A percentile compares a stretch with the other conserved stretches of the same genome.
Conservation (phyloP, 495 filamentous ascomycete species). For the Viridothelium virens region DNA sequence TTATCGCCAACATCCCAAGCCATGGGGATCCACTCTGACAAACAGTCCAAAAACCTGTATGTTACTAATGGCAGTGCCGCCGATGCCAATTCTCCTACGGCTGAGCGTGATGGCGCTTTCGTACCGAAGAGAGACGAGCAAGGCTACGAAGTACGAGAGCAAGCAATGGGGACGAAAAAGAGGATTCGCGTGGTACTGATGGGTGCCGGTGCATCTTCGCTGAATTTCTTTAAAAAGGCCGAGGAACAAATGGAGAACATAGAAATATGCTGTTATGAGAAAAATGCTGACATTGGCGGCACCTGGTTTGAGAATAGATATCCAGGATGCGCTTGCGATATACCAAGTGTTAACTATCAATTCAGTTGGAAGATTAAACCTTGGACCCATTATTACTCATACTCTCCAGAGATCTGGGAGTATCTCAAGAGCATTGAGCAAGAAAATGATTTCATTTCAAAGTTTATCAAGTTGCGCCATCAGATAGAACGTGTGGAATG, state of each 20-base stretch:
- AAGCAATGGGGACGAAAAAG: slow-evolving; percentile 34
- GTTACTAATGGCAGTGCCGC: slow-evolving; percentile 14
- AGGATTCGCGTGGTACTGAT: slow-evolving; percentile 36
- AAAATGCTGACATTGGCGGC: slow-evolving; percentile 40
- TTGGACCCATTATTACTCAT: slow-evolving; percentile 39
- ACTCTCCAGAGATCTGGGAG: slow-evolving; percentile 37
- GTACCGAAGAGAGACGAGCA: slow-evolving; percentile 28
- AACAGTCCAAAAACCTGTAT: slow-evolving; percentile 17
- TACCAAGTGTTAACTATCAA: slow-evolving; percentile 36
- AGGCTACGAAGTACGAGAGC: slow-evolving; percentile 37
- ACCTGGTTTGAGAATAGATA: slow-evolving; percentile 39
- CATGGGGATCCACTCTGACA: slow-evolving; percentile 18
- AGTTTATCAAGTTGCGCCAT: slow-evolving; percentile 34
- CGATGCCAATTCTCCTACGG: slow-evolving; percentile 22
- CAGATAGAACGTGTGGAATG: slow-evolving; percentile 30
- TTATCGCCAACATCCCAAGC: neutral
- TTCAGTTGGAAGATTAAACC: slow-evolving; percentile 37
- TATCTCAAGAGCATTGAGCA: slow-evolving; percentile 40
- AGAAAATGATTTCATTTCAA: slow-evolving; percentile 36
- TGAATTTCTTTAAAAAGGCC: slow-evolving; percentile 39
- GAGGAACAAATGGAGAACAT: slow-evolving; percentile 35
- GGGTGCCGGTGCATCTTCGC: slow-evolving; percentile 37
- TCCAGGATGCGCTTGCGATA: slow-evolving; percentile 36
- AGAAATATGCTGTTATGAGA: slow-evolving; percentile 40
- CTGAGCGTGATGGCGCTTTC: slow-evolving; percentile 26